phyloP scores from a whole-genome alignment of 129 eudicot genomes.

The Artemisia annua region DNA sequence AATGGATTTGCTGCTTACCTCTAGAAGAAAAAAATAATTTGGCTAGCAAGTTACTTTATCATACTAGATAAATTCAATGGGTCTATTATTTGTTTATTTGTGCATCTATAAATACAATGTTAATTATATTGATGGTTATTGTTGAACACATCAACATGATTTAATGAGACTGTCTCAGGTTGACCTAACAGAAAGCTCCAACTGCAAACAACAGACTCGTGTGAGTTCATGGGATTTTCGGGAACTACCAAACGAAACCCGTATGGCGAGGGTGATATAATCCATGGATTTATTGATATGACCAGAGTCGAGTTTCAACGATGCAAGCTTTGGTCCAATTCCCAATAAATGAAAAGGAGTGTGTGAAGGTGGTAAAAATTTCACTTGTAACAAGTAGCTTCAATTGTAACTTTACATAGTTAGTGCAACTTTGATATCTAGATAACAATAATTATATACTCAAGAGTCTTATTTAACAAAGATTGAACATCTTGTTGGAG shows the following conservation, averaged over 20 bases:
- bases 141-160: slow-evolving; percentile 18
- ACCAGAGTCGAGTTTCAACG: background rate
- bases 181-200: slow-evolving; percentile 35
- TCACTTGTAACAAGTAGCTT: background rate
- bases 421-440: too few species aligned
- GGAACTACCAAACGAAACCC: slow-evolving; percentile 9
- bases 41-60: too few species aligned
- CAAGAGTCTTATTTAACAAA: too few species aligned
- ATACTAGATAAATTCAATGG: too few species aligned
- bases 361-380: background rate
- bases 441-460: too few species aligned
- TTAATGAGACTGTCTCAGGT: slow-evolving; percentile 35
- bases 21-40: too few species aligned
- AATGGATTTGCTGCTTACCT: too few species aligned
- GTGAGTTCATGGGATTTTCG: slow-evolving; percentile 49
- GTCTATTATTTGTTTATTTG: too few species aligned
- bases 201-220: slow-evolving; percentile 54
- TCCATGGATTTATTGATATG: background rate
- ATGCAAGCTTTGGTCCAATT: background rate
- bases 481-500: too few species aligned
- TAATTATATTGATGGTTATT: too few species aligned
- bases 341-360: background rate
- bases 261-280: slow-evolving; percentile 26
- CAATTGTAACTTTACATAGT: too few species aligned
- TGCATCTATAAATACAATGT: too few species aligned